These are phyloP conservation scores for Colletotrichum chlorophyti DNA, from an alignment of 2,329 filamentous ascomycete species.

Conservation along the genomic window DNA sequence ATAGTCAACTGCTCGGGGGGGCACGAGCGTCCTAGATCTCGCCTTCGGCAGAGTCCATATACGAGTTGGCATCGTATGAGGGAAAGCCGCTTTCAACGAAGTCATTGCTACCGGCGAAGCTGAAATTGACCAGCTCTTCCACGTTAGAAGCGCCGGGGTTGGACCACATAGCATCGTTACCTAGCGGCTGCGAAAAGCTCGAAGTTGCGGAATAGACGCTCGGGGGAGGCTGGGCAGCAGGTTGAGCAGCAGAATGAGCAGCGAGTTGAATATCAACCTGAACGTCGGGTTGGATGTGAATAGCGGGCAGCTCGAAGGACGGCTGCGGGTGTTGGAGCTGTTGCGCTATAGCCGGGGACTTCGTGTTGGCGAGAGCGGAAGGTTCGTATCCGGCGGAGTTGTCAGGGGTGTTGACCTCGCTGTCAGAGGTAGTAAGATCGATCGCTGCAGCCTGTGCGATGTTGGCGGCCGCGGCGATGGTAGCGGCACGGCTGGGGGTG, in stretches of 20 bases:
- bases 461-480: constrained; percentile 25
- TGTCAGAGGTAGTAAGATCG: constrained; percentile 30
- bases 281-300: neutral
- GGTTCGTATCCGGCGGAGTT: constrained; percentile 15
- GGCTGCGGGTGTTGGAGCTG: no score
- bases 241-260: neutral
- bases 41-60: constrained; percentile 41
- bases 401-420: constrained; percentile 29
- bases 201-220: neutral
- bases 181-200: constrained; percentile 11
- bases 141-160: neutral
- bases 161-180: neutral
- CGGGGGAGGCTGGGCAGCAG: neutral
- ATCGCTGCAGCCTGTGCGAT: constrained; percentile 21
- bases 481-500: constrained; percentile 28
- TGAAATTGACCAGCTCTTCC: constrained; percentile 5
- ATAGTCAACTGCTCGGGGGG: no score
- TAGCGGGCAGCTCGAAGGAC: neutral
- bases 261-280: neutral
- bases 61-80: constrained; percentile 19
- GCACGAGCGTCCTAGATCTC: constrained; percentile 39
- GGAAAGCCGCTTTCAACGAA: neutral
- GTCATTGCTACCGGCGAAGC: constrained; percentile 12
- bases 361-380: neutral
- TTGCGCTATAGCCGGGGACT: constrained; percentile 9